These are phyloP conservation scores for Paramecium pentaurelia DNA, from an alignment of 73 alveolate genomes.

Conservation along the genomic window DNA sequence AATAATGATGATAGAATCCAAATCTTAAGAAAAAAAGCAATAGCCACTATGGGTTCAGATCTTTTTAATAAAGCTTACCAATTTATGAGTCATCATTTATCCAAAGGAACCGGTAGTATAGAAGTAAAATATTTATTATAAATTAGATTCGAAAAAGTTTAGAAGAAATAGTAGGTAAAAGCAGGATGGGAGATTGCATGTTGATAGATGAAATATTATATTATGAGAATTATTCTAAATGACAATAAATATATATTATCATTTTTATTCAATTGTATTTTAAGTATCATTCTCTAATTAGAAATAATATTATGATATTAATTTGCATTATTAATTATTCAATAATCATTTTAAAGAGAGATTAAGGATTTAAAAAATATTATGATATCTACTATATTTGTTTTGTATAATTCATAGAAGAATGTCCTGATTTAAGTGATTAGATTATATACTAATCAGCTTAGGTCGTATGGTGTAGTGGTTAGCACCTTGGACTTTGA, in stretches of 20 bases:
- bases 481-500: conserved; percentile 85
- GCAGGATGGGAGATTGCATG: conserved; percentile 26
- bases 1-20: background rate
- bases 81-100: conserved; percentile 29
- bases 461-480: conserved; percentile 81
- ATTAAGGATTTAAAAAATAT: background rate
- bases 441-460: background rate
- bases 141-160: background rate
- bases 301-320: too few relatives aligned
- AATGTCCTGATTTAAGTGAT: background rate
- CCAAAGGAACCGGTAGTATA: background rate
- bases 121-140: background rate
- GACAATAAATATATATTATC: background rate
- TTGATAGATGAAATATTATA: background rate
- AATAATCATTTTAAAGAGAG: background rate
- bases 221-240: background rate
- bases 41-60: background rate
- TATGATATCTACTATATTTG: background rate
- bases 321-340: too few relatives aligned
- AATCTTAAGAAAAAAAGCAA: background rate
- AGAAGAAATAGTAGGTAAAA: conserved; percentile 12
- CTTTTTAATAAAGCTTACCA: background rate
- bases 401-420: background rate
- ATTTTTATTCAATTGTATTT: background rate
- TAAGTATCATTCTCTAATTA: background rate